Conservation (phyloP, 257 asterid species). For the Solanum virginianum region DNA sequence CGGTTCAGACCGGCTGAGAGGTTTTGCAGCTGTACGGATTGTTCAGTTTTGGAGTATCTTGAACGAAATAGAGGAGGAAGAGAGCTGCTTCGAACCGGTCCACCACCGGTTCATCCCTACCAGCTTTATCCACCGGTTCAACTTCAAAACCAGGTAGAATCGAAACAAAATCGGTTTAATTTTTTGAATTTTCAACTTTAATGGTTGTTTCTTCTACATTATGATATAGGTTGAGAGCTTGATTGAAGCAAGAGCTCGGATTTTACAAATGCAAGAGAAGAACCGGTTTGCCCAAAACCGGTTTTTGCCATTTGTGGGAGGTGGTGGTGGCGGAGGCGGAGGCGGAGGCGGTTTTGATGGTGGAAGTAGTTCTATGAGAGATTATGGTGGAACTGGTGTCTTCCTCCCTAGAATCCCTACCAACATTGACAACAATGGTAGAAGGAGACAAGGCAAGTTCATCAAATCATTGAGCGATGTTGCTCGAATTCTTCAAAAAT, state of each 20-base stretch:
- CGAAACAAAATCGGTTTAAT: background rate
- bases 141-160: background rate
- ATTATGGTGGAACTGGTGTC: slow-evolving; percentile 19
- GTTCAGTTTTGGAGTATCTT: background rate
- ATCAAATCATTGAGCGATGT: background rate
- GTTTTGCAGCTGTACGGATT: background rate
- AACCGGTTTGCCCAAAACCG: background rate
- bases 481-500: background rate
- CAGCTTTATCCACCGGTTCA: background rate
- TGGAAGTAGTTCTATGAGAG: background rate
- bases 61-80: background rate
- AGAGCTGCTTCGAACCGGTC: background rate
- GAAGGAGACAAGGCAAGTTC: background rate
- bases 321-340: background rate
- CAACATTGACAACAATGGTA: background rate
- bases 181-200: background rate
- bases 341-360: background rate
- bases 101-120: background rate
- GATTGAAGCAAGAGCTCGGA: background rate
- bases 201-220: background rate
- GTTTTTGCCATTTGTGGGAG: background rate
- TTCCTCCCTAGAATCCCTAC: slow-evolving; percentile 11
- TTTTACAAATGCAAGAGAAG: slow-evolving; percentile 1
- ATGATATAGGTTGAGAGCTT: background rate
- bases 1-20: background rate